phyloP scores from a whole-genome alignment of 352 stramenopile species.

The Phytophthora tentaculata region DNA sequence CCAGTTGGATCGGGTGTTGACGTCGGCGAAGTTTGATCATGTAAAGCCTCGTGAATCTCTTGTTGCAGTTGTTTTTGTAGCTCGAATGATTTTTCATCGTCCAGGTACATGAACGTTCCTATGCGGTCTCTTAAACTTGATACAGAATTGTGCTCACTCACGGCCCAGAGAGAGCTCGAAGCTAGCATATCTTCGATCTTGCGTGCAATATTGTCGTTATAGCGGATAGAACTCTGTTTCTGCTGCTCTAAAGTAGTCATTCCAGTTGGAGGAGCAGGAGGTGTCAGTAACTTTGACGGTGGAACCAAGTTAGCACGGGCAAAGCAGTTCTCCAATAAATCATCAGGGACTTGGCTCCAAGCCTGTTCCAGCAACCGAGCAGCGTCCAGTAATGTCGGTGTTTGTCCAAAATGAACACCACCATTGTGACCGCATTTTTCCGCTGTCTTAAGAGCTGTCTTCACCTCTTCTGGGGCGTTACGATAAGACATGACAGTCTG shows the following conservation, averaged over 20 bases:
- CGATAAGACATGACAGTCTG: slow-evolving; percentile 26
- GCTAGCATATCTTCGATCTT: slow-evolving; percentile 37
- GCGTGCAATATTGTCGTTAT: slow-evolving; percentile 8
- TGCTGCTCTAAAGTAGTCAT: slow-evolving; percentile 6
- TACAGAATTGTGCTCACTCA: not conserved
- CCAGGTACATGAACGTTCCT: slow-evolving; percentile 17
- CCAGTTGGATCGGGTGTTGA: not conserved
- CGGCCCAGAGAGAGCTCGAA: slow-evolving; percentile 7
- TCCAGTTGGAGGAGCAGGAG: not conserved
- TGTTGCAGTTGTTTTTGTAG: slow-evolving; percentile 24
- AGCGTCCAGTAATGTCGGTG: slow-evolving; percentile 33
- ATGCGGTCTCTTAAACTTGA: slow-evolving; percentile 11
- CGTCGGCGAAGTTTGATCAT: not conserved
- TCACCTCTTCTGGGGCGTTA: slow-evolving; percentile 32
- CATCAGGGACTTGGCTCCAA: slow-evolving; percentile 22
- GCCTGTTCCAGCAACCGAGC: slow-evolving; percentile 26
- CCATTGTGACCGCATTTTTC: not conserved
- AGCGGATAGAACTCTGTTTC: not conserved
- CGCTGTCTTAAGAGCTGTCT: slow-evolving; percentile 17
- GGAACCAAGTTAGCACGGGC: slow-evolving; percentile 26
- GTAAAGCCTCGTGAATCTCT: slow-evolving; percentile 29
- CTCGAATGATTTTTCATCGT: slow-evolving; percentile 25
- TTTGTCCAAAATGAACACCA: slow-evolving; percentile 32
- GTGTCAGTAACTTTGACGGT: slow-evolving; percentile 25
- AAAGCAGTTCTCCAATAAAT: slow-evolving; percentile 31